phyloP scores from a whole-genome alignment of 345 rosid species.

The Rhodomyrtus tomentosa region DNA sequence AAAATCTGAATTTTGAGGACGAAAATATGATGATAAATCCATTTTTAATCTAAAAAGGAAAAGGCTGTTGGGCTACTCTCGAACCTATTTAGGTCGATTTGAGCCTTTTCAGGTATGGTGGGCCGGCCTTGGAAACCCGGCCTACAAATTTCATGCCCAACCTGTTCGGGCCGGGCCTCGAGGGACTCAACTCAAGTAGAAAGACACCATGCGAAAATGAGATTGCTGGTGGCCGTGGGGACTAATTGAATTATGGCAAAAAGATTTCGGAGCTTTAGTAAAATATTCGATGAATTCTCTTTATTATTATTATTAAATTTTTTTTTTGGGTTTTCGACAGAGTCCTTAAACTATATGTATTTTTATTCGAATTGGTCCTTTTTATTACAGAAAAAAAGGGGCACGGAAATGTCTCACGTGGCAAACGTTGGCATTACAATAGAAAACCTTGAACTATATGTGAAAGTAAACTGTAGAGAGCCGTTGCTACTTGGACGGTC shows the following conservation, averaged over 20 bases:
- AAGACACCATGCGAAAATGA: not conserved
- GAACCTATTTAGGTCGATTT: not conserved
- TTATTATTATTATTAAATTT: too few species aligned
- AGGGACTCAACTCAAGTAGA: not conserved
- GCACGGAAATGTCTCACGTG: too few species aligned
- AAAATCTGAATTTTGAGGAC: not conserved
- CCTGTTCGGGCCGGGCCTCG: not conserved
- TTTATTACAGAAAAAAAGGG: not conserved
- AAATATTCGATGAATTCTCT: not conserved
- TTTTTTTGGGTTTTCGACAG: not conserved
- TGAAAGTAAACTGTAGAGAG: too few species aligned
- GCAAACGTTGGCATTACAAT: not conserved
- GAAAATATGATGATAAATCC: not conserved
- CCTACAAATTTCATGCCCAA: not conserved
- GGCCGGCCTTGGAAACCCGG: not conserved
- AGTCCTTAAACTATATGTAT: not conserved
- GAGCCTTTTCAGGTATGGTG: not conserved
- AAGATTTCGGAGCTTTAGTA: not conserved
- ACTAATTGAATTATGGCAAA: not conserved
- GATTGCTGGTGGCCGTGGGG: not conserved
- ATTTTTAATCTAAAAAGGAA: not conserved
- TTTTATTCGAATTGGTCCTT: not conserved
- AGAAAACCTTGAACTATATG: not conserved
- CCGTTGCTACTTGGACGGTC: too few species aligned
- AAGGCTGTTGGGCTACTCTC: not conserved